Conservation (phyloP, 208 protist genomes). For the Trichomonas vaginalis region DNA sequence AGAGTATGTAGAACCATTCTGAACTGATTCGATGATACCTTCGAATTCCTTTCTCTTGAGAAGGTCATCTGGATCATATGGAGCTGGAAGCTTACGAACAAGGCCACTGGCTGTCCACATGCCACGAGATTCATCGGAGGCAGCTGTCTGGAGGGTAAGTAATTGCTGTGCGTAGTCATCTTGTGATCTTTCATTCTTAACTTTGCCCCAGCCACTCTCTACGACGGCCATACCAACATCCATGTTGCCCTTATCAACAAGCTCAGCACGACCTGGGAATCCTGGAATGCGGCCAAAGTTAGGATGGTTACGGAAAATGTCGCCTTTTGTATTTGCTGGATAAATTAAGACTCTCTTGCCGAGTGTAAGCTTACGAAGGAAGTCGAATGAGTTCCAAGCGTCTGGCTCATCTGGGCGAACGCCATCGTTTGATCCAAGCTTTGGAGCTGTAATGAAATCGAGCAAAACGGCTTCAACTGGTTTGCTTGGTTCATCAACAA, state of each 20-base stretch:
- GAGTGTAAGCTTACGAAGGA: neutral
- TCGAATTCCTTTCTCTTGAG: neutral
- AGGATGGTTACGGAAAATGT: neutral
- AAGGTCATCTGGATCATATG: neutral
- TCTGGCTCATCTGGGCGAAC: neutral
- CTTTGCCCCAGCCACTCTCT: neutral
- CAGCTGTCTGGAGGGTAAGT: neutral
- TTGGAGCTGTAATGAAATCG: neutral
- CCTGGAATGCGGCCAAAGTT: neutral
- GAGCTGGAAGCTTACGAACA: neutral
- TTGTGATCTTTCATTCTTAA: neutral
- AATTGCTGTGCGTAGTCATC: neutral
- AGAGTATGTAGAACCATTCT: neutral
- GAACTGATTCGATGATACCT: neutral
- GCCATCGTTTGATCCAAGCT: neutral
- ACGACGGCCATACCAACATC: neutral
- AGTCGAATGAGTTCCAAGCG: neutral
- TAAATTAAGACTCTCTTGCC: neutral
- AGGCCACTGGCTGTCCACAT: neutral
- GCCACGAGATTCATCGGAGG: neutral
- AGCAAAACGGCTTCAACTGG: neutral
- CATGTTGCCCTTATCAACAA: neutral
- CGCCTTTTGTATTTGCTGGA: neutral
- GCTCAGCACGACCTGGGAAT: too few relatives aligned
- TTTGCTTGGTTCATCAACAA: neutral